Evolutionary conservation across 305 asterid genomes (phyloP).

Genomic region (Fraxinus angustifolia): DNA sequence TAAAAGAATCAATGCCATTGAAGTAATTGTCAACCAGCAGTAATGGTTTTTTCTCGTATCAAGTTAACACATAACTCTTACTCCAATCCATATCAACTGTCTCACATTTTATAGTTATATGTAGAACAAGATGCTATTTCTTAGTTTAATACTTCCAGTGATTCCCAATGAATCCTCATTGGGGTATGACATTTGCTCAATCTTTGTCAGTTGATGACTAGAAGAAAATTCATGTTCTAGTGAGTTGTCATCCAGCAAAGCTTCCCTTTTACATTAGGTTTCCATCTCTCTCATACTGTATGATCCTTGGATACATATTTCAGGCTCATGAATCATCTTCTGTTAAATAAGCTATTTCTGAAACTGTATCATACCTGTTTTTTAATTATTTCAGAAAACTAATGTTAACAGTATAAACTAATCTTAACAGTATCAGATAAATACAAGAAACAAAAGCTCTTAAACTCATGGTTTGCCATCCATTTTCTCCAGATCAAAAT

Average conservation of each 20-base stretch:
- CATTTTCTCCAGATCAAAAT: not conserved
- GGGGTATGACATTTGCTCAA: not conserved
- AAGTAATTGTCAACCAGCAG: constrained; percentile 2
- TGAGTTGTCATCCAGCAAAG: not conserved
- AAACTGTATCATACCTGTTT: not conserved
- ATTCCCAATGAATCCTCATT: not conserved
- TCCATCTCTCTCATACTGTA: not conserved
- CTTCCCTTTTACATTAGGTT: not conserved
- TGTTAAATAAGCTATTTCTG: not conserved
- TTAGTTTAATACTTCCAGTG: constrained; percentile 9
- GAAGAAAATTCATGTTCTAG: not conserved
- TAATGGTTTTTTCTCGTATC: not conserved
- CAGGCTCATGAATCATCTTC: not conserved
- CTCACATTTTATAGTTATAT: not conserved
- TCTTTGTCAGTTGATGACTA: not conserved
- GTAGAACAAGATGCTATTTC: not conserved
- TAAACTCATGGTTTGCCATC: not conserved
- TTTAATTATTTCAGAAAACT: not conserved
- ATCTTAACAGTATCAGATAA: not conserved
- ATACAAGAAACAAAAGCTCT: not conserved
- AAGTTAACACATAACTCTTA: not conserved
- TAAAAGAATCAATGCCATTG: not conserved
- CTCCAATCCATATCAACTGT: not conserved
- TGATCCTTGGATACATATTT: not conserved
- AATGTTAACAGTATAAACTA: not conserved